Percentiles rank a stretch among this genome's conserved stretches.
Evolutionary conservation across 768 basidiomycete species (phyloP).

Genomic region (Kwoniella dejecticola): DNA sequence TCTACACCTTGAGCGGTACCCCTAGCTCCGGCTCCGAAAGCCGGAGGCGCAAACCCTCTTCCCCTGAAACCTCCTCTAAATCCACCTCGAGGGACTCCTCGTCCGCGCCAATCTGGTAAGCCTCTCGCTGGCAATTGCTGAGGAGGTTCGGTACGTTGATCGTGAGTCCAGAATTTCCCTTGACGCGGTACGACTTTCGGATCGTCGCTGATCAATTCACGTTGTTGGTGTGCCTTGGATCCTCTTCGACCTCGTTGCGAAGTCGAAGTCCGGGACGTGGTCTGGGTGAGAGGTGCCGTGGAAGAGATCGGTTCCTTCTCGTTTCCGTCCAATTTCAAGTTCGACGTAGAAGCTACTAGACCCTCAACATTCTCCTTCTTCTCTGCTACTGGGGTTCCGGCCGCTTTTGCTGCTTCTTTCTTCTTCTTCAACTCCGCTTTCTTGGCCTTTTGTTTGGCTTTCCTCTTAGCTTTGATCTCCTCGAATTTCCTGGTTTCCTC

Average conservation of each 20-base stretch:
- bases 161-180: constrained; percentile 92
- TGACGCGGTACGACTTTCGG: constrained; percentile 88
- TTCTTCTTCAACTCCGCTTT: constrained; percentile 24
- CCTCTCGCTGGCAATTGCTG: constrained; percentile 1
- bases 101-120: constrained; percentile 59
- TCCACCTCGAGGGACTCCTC: constrained; percentile 60
- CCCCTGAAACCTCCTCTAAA: constrained; percentile 38
- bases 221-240: not conserved
- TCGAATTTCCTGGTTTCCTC: constrained; percentile 30
- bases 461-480: constrained; percentile 32
- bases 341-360: constrained; percentile 1
- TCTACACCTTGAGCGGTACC: constrained; percentile 5
- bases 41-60: not conserved
- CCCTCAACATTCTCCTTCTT: constrained; percentile 6
- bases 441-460: constrained; percentile 37
- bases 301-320: not conserved
- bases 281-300: constrained; percentile 8
- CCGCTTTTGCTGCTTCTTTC: not conserved
- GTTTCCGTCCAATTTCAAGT: constrained; percentile 5
- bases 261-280: not conserved
- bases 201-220: constrained; percentile 62
- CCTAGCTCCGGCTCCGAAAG: not conserved
- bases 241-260: constrained; percentile 7
- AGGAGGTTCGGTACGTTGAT: constrained; percentile 64
- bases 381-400: not conserved